Base-by-base conservation (phyloP, 192 early-diverging fungal species). In the Irineochytrium annulatum region DNA sequence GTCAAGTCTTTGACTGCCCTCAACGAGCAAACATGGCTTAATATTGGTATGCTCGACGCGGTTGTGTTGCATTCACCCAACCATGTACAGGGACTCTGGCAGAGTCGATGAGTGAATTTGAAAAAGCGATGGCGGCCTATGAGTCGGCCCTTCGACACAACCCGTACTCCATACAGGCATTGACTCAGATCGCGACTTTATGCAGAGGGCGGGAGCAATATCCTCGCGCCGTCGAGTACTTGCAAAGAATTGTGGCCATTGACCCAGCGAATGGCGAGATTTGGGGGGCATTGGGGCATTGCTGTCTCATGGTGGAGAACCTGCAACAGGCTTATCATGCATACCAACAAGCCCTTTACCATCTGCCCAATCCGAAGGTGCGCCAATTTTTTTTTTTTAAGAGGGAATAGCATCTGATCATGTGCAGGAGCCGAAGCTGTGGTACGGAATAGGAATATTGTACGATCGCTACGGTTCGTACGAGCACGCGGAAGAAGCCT, bases 361-460 rank as follows among this genome's bases (percentile, higher is more conserved):
- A 91, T 66, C 74, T 95, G 17, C 87, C 89, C 0, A 90, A 96
- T 68, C 87, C 91, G 41, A 93, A 91, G 77, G 90, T 91, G n/a
- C n/a, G n/a, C n/a, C n/a, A n/a, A n/a, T n/a, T n/a, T n/a, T n/a
- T 54, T 57, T 53, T 68, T 43, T 8, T 19, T 19, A 35, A 31
- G 17, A n/a, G 24, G 39, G 6, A 34, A 3, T 55, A n/a, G 37
- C 20, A 28, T 55, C 26, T 20, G 34, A 62, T 43, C n/a, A n/a
- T 5, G 30, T 8, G 16, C 61, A 93, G 88, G 97, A 97, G 63
- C 93, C 95, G 3, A 94, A 95, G 68, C 84, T 99, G 28, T 99
- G 97, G 97, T 99, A 97, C 62, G 95, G 95, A 8, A 97, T 97
- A 45, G 97, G 94, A 30, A 97, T 95, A 57, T 75, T 97, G 4